Conservation (phyloP, 352 stramenopile genomes). For the Peronospora destructor region DNA sequence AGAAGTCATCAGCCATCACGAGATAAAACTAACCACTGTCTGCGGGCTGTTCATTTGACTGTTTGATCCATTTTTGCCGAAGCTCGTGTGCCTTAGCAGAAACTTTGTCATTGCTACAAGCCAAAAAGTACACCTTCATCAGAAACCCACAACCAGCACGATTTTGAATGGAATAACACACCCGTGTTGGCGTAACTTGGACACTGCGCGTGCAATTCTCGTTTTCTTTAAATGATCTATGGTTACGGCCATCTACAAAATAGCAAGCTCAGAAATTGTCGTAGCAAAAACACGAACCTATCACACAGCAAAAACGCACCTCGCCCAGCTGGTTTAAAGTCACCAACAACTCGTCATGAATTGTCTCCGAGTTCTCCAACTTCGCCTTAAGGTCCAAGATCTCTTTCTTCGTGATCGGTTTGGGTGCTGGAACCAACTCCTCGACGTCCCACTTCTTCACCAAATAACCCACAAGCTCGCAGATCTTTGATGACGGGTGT, state of each 20-base stretch:
- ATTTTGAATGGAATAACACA: slow-evolving; percentile 25
- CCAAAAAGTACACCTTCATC: slow-evolving; percentile 1
- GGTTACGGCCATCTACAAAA: slow-evolving; percentile 44
- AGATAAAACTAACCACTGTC: slow-evolving; percentile 14
- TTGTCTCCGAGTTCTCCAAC: slow-evolving; percentile 37
- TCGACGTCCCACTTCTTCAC: slow-evolving; percentile 45
- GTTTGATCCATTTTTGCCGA: slow-evolving; percentile 66
- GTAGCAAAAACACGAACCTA: not conserved
- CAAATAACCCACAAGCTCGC: slow-evolving; percentile 29
- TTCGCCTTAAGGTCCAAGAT: slow-evolving; percentile 57
- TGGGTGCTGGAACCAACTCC: slow-evolving; percentile 38
- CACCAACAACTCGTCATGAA: slow-evolving; percentile 62
- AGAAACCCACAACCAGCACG: not conserved
- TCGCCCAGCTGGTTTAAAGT: slow-evolving; percentile 46
- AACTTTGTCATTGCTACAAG: slow-evolving; percentile 68
- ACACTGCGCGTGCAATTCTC: slow-evolving; percentile 53
- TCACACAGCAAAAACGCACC: slow-evolving; percentile 22
- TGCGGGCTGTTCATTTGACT: slow-evolving; percentile 34
- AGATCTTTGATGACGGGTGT: slow-evolving; percentile 28
- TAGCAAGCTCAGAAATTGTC: not conserved
- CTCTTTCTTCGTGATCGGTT: slow-evolving; percentile 47
- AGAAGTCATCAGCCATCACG: not conserved
- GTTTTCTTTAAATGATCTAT: slow-evolving; percentile 65
- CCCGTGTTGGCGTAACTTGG: slow-evolving; percentile 64
- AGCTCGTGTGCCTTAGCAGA: slow-evolving; percentile 58